phyloP scores from a whole-genome alignment of 441 rosid genomes.

The Populus hybrid region DNA sequence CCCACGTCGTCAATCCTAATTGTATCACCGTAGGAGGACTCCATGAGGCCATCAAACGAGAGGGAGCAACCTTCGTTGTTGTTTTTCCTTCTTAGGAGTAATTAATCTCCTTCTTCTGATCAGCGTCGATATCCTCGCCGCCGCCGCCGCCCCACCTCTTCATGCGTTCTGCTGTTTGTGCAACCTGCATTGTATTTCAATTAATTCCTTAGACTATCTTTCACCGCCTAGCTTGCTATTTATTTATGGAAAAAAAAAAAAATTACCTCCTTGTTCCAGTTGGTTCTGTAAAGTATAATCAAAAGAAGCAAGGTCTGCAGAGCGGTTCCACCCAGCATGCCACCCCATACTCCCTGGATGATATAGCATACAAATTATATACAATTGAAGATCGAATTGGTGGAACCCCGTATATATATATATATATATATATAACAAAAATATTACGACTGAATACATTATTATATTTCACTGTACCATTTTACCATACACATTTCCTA shows the following conservation, averaged over 20 bases:
- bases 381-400: background rate
- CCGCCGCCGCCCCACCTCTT: conserved; percentile 64
- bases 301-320: conserved; percentile 61
- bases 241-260: background rate
- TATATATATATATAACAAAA: too few species aligned
- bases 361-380: background rate
- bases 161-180: conserved; percentile 60
- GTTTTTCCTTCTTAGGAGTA: too few species aligned
- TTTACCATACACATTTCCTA: too few species aligned
- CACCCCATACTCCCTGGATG: conserved; percentile 70
- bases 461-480: too few species aligned
- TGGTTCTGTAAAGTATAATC: conserved; percentile 60
- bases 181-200: conserved; percentile 45
- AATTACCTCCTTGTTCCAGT: conserved; percentile 81
- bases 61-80: too few species aligned
- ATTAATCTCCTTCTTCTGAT: background rate
- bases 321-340: conserved; percentile 73
- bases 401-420: too few species aligned
- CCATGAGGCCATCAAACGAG: too few species aligned
- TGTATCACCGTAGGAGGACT: too few species aligned
- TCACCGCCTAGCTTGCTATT: background rate
- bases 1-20: too few species aligned
- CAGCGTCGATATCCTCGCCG: conserved; percentile 17
- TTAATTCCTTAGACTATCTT: background rate
- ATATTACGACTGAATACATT: too few species aligned